phyloP scores from a whole-genome alignment of 495 filamentous ascomycete genomes.

The Staphylotrichum tortipilum region DNA sequence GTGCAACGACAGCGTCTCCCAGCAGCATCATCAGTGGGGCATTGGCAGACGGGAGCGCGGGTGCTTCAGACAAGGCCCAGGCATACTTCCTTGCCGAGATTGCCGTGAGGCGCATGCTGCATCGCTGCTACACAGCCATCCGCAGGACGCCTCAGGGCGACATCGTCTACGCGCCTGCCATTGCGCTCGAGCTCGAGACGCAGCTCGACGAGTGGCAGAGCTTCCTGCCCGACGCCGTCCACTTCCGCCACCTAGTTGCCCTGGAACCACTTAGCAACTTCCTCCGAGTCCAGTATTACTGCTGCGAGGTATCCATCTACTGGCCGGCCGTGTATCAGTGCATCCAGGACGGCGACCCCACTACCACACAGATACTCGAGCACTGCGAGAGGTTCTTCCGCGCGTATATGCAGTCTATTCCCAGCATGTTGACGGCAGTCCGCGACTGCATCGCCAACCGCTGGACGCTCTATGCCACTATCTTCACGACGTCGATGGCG shows the following conservation, averaged over 20 bases:
- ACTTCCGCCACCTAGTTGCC: not conserved
- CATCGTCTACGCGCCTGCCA: not conserved
- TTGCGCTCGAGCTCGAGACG: not conserved
- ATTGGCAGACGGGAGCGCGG: not conserved
- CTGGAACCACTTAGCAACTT: not conserved
- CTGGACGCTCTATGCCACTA: not conserved
- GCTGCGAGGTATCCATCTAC: not conserved
- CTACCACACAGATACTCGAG: not conserved
- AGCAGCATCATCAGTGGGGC: not conserved
- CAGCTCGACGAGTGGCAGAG: not conserved
- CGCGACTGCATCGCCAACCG: not conserved
- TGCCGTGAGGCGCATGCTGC: not conserved
- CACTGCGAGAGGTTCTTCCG: not conserved
- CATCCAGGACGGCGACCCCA: not conserved
- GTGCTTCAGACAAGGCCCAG: not conserved
- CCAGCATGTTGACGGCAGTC: not conserved
- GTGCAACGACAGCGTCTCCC: not conserved
- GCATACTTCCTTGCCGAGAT: not conserved
- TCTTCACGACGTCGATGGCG: not conserved
- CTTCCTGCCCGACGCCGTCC: not conserved
- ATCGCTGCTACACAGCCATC: not conserved
- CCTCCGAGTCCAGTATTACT: not conserved
- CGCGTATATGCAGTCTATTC: not conserved
- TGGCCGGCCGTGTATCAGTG: not conserved
- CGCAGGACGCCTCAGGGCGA: not conserved